Evolutionary conservation across 257 asterid species (phyloP), one percentile per base, ranked within the genome.

Genomic region (Cinchona pubescens): DNA sequence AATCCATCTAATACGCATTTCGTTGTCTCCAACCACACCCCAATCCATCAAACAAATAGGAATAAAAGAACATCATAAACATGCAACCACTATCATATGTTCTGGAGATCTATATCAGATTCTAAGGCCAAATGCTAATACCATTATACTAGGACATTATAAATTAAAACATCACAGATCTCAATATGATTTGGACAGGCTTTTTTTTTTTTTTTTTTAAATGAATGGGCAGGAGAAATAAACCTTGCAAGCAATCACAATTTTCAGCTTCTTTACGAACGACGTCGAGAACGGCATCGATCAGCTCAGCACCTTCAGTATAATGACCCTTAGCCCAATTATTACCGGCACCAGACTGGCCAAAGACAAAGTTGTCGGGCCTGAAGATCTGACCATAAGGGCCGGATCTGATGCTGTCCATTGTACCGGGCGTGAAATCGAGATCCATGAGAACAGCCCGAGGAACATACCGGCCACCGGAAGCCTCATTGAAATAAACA

Each of bases 381-480:
- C 96, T 77, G 85, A 92, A 92, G 86, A 91, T 86, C 96, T 87
- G 96, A 4, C 97, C 97, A 67, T 77, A 92, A 15, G 92, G 90
- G 0, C 97, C 95, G 67, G 96, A 90, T 88, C 96, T 88, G 86
- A 92, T 92, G 70, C 93, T 84, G 80, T 92, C 97, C 97, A 92
- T 92, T 7, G 97, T 92, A 18, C 97, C 97, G 0, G 97, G 97
- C 85, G n/a, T n/a, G n/a, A n/a, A n/a, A n/a, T 90, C 97, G 72
- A 92, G 96, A 92, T 92, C 97, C 96, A 92, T 92, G 72, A 92
- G 89, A 75, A 92, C 97, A 13, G 97, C 96, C 29, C 96, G 92
- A 2, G 97, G 97, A 2, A 92, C 97, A 77, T 88, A 92, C 51
- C 96, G 84, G 7, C 96, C 97, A 45, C 97, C 96, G 62, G 94